phyloP scores from a whole-genome alignment of 257 asterid species.

The Catharanthus roseus region DNA sequence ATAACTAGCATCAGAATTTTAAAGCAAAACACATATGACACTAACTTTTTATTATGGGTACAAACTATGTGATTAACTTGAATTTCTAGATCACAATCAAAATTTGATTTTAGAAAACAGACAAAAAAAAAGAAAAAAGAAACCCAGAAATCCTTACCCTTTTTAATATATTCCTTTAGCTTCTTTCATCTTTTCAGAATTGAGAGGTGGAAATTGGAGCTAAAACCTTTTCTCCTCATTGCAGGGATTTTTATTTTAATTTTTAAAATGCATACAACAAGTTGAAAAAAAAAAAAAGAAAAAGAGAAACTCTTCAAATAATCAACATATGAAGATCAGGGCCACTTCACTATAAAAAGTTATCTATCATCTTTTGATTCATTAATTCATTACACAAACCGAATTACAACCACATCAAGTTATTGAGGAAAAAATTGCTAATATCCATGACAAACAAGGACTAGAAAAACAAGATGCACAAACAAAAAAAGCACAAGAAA shows the following conservation, averaged over 20 bases:
- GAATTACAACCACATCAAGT: background rate
- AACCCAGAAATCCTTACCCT: background rate
- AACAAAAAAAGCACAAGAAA: background rate
- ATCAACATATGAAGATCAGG: background rate
- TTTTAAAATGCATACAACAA: background rate
- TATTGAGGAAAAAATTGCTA: background rate
- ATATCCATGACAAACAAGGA: background rate
- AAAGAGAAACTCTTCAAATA: background rate
- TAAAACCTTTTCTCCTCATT: background rate
- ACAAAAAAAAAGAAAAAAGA: background rate
- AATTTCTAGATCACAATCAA: background rate
- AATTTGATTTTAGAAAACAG: no score
- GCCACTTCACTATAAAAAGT: background rate
- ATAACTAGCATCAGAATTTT: constrained; percentile 14
- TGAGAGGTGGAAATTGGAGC: background rate
- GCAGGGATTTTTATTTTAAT: background rate
- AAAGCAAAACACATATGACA: constrained; percentile 7
- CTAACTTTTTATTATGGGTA: background rate
- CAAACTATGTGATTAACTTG: background rate
- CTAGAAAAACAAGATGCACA: background rate
- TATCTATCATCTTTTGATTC: background rate
- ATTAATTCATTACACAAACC: background rate
- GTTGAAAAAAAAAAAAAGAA: background rate
- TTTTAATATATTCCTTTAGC: background rate
- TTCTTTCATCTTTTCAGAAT: background rate